Evolutionary conservation across 176 grass and related monocot species (phyloP), one percentile per base, ranked within the genome.

Genomic region (Rhipidocladum racemiflorum): DNA sequence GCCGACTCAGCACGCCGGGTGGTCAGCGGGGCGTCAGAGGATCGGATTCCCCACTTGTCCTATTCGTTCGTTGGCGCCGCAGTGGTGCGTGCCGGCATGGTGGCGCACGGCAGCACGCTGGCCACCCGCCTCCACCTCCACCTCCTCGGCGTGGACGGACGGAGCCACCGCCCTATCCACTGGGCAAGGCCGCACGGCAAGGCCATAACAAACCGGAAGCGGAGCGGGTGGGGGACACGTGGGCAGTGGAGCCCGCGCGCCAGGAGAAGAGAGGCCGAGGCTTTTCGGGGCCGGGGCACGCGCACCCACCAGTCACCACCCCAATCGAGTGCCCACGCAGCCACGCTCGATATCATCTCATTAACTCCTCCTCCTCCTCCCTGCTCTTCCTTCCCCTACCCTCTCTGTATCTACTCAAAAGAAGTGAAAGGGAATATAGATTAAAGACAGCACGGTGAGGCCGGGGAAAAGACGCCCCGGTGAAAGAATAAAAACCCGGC

Each of bases 301-400:
- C 82, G 82, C 82, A 83, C 72, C 74, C n/a, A n/a, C n/a, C n/a
- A n/a, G n/a, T n/a, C 82, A 69, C 82, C 63, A 65, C 72, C 25
- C 83, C 83, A 85, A 85, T 85, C 74, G 74, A 85, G 74, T 85
- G 83, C 74, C 74, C 83, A 70, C 72, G 65, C 39, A 70, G 48
- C 53, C 67, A 21, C 55, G 39, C 67, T 35, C 61, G 24, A 25
- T 64, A 48, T 50, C 21, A 2, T 13, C 75, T 56, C 64, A 57
- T 53, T 46, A 46, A 34, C 56, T 14, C n/a, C 16, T 14, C 7
- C 7, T 2, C 27, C 42, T 34, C 12, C 60, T 40, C 23, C 56
- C 12, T 1, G 21, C 80, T 81, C 71, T 61, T 38, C 24, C 27
- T 6, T 56, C 65, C 62, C 74, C 39, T 55, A 64, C 70, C 28